Conservation (phyloP, 768 basidiomycete genomes). For the Mycena capillaripes region DNA sequence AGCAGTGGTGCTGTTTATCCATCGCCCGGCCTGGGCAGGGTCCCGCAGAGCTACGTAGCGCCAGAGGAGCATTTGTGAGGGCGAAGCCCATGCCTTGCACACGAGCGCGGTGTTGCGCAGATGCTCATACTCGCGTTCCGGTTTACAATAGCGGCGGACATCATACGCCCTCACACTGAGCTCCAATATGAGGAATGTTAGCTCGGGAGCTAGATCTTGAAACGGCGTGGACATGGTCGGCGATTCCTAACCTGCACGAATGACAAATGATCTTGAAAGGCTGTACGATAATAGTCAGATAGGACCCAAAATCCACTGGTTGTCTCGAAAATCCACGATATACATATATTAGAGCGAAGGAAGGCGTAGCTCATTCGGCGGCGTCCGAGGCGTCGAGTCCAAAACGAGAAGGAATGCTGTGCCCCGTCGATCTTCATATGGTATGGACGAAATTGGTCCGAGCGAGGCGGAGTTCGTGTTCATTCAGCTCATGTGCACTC, state of each 20-base stretch:
- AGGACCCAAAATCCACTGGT: too few relatives aligned
- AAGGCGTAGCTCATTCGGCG: too few relatives aligned
- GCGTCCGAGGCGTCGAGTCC: too few relatives aligned
- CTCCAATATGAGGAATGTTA: neutral
- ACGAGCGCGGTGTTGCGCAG: neutral
- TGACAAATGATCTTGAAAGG: too few relatives aligned
- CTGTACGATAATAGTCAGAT: too few relatives aligned
- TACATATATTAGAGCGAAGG: too few relatives aligned
- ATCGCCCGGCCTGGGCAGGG: neutral
- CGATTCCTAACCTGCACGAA: too few relatives aligned
- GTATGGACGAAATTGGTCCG: too few relatives aligned
- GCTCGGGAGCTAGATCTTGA: neutral
- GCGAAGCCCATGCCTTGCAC: neutral
- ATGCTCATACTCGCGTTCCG: neutral
- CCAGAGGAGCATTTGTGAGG: neutral
- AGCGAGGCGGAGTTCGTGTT: too few relatives aligned
- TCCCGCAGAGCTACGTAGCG: neutral
- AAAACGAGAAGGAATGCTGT: too few relatives aligned
- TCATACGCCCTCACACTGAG: neutral
- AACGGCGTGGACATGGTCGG: neutral
- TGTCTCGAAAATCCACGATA: too few relatives aligned
- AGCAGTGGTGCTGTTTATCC: neutral
- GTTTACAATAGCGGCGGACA: neutral
- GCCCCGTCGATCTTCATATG: too few relatives aligned
- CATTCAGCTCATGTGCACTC: neutral